Conservation (phyloP, 371 early-diverging fungal genomes). For the Circinella umbellata region DNA sequence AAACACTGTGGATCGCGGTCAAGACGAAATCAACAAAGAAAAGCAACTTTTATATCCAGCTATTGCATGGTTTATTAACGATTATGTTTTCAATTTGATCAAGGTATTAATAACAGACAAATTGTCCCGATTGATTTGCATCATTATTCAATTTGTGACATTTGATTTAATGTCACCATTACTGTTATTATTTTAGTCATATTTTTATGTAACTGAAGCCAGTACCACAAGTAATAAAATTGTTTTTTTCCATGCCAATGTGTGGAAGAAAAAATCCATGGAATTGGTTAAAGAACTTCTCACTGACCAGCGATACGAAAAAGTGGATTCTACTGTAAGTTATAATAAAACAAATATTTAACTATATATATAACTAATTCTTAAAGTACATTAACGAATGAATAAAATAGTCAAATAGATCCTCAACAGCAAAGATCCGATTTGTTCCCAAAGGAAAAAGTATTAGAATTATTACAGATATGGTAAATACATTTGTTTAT, state of each 20-base stretch:
- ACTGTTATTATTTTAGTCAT: not conserved
- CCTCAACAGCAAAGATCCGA: not conserved
- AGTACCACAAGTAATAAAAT: not conserved
- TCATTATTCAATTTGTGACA: too few species aligned
- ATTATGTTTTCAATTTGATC: conserved; percentile 61
- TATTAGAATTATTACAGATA: conserved; percentile 71
- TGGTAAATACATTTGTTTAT: conserved; percentile 38
- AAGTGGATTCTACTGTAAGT: too few species aligned
- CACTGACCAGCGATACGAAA: too few species aligned
- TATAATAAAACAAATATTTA: conserved; percentile 24
- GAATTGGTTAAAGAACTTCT: conserved; percentile 41
- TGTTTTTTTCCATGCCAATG: conserved; percentile 80
- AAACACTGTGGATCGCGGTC: conserved; percentile 12
- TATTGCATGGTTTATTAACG: conserved; percentile 71
- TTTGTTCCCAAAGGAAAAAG: conserved; percentile 74
- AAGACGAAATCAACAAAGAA: conserved; percentile 56
- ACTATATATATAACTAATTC: not conserved
- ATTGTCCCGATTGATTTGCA: too few species aligned
- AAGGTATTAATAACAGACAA: conserved; percentile 30
- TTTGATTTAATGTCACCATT: too few species aligned
- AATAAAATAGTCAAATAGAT: not conserved
- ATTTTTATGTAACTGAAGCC: conserved; percentile 13
- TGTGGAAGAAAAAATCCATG: conserved; percentile 65
- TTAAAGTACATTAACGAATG: too few species aligned
- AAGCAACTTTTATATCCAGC: conserved; percentile 57